A percentile compares a stretch with the other conserved stretches of the same genome.
phyloP scores from a whole-genome alignment of 257 asterid genomes.

The Coffea canephora region DNA sequence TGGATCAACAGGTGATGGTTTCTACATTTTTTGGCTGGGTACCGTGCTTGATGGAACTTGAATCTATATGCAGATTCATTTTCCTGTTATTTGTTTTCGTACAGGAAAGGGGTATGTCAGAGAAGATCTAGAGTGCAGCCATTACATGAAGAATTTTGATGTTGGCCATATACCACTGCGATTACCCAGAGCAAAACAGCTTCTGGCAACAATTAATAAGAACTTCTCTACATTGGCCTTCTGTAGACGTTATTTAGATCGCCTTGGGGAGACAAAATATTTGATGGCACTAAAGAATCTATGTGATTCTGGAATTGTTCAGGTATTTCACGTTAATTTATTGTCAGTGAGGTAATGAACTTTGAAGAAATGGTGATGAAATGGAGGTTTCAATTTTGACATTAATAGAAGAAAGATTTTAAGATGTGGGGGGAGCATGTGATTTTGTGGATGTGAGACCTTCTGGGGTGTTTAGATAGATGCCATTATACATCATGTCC shows the following conservation, averaged over 20 bases:
- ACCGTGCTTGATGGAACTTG: neutral
- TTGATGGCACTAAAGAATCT: constrained; percentile 93
- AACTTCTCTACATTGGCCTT: constrained; percentile 93
- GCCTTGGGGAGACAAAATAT: constrained; percentile 91
- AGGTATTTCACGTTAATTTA: constrained; percentile 43
- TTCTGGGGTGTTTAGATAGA: neutral
- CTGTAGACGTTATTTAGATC: constrained; percentile 93
- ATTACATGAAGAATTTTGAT: constrained; percentile 96
- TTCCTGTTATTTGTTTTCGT: constrained; percentile 16
- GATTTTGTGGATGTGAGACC: neutral
- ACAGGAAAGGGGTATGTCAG: constrained; percentile 92
- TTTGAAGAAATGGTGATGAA: no score
- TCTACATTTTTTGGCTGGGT: neutral
- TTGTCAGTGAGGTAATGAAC: neutral
- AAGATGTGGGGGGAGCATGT: neutral
- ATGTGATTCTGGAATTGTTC: constrained; percentile 89
- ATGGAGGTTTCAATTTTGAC: neutral
- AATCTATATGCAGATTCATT: neutral
- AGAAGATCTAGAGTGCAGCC: constrained; percentile 98
- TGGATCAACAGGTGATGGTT: constrained; percentile 80
- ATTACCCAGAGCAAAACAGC: constrained; percentile 87
- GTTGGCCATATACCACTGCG: constrained; percentile 89
- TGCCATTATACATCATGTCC: neutral
- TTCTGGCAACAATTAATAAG: constrained; percentile 83
- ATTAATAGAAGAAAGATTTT: neutral